Percentiles rank a stretch among this genome's conserved stretches.
Evolutionary conservation across 495 filamentous ascomycete genomes (phyloP).

Genomic region (Acidomyces sp.): DNA sequence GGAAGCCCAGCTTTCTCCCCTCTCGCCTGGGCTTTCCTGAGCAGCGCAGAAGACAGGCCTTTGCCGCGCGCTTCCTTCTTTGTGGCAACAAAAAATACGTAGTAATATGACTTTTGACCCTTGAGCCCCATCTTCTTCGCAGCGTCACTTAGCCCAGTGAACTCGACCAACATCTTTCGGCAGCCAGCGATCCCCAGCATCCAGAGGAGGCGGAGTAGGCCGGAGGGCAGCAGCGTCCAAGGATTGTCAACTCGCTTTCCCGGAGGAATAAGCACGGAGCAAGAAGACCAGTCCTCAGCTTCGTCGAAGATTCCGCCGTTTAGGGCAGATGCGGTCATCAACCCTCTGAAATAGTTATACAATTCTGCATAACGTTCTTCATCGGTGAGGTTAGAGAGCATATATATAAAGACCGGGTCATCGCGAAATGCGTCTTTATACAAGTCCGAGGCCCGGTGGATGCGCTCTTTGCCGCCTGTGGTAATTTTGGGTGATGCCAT

Average conservation of each 20-base stretch:
- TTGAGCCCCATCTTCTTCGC: conserved; percentile 2
- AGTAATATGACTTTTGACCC: conserved; percentile 8
- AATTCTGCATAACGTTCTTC: neutral
- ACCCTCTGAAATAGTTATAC: neutral
- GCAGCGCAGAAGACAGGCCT: conserved; percentile 7
- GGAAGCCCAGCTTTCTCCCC: conserved; percentile 3
- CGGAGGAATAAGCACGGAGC: conserved; percentile 8
- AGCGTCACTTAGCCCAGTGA: neutral
- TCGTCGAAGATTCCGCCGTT: conserved; percentile 11
- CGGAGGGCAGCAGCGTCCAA: conserved; percentile 6
- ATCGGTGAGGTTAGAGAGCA: neutral
- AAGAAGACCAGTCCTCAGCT: conserved; percentile 7
- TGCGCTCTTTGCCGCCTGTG: conserved; percentile 1
- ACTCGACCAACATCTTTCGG: conserved; percentile 10
- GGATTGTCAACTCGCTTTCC: conserved; percentile 11
- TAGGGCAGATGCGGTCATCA: conserved; percentile 4
- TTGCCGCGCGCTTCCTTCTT: conserved; percentile 6
- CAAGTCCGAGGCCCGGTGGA: conserved; percentile 1
- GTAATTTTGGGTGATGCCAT: too few species aligned
- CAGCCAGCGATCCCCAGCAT: conserved; percentile 5
- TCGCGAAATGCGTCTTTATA: neutral
- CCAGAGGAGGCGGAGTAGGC: conserved; percentile 4
- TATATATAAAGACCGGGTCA: conserved; percentile 8
- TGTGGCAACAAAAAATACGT: conserved; percentile 14
- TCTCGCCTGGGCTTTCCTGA: conserved; percentile 4